Conservation (phyloP, 129 eudicot genomes). For the Ambrosia trifida region DNA sequence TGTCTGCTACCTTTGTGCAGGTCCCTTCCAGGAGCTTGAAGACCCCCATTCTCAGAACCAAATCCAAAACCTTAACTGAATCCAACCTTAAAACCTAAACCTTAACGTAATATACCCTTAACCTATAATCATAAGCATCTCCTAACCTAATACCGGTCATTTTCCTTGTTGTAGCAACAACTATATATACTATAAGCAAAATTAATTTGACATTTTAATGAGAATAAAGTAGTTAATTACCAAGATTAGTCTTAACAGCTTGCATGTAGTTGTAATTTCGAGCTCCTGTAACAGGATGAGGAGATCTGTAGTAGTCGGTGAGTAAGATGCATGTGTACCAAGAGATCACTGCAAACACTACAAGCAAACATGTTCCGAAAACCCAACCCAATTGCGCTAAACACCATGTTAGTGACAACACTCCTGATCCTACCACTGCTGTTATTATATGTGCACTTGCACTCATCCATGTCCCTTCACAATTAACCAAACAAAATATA, state of each 20-base stretch:
- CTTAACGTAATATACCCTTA: too few species aligned
- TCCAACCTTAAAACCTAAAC: too few species aligned
- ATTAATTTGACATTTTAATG: too few species aligned
- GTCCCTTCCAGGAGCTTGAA: too few species aligned
- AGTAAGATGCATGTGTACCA: constrained; percentile 27
- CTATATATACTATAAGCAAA: too few species aligned
- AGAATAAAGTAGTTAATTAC: background rate
- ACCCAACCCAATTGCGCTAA: constrained; percentile 27
- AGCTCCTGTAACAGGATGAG: constrained; percentile 21
- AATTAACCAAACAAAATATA: background rate
- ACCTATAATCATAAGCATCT: too few species aligned
- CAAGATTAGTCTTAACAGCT: constrained; percentile 18
- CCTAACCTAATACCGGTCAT: too few species aligned
- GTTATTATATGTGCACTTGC: constrained; percentile 30
- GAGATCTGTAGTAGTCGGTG: constrained; percentile 22
- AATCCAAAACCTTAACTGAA: too few species aligned
- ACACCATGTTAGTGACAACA: constrained; percentile 27
- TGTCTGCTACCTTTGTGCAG: too few species aligned
- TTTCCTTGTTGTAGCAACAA: too few species aligned
- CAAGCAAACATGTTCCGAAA: constrained; percentile 20
- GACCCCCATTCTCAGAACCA: too few species aligned
- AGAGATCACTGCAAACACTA: constrained; percentile 18
- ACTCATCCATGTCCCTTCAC: constrained; percentile 19
- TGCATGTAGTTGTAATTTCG: constrained; percentile 30
- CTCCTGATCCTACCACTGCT: constrained; percentile 30